Base-by-base conservation (phyloP, 208 protist genomes). In the Trypanosoma scelopori region DNA sequence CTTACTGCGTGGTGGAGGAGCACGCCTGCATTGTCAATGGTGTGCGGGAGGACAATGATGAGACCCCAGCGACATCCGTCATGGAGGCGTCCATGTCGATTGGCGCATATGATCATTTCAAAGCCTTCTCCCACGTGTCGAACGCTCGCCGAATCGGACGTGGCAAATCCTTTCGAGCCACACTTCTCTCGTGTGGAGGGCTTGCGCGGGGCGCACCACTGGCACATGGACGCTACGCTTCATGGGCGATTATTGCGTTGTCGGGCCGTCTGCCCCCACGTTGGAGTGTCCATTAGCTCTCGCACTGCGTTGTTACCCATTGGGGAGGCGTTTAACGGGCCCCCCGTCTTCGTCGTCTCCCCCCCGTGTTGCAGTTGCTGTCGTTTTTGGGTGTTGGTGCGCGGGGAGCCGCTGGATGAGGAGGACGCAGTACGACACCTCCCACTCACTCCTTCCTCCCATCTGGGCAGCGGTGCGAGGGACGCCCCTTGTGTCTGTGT, bases 1-100 rank as follows among this genome's bases (percentile, higher is more conserved):
- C 61, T 25, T 84, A 79, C 67, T 79, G 69, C 46, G 60, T 85
- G 25, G 35, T 86, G 22, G 79, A 81, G 35, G 79, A 86, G 55
- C 73, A 79, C 37, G 66, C 76, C 20, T 59, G 59, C 23, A 68
- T 86, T 32, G 46, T 70, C 7, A 70, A 70, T 45, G 46, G 55
- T 27, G 27, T 16, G 15, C 20, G 30, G 20, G 42, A 61, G 25
- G 37, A 32, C 0, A 52, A 52, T 12, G 42, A 55, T 42, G 23
- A 16, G 2, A 13, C 13, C n/a, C n/a, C 15, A 35, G 51, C 12
- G 1, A 18, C 5, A 53, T 20, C 52, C 3, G 0, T 23, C 25
- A 16, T 32, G 41, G 18, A 52, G 25, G n/a, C n/a, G n/a, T 37
- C 27, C n/a, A 62, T 70, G 46, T 37, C 55, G 7, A 62, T 62